Evolutionary conservation across 495 filamentous ascomycete species (phyloP), one percentile per base, ranked within the genome.

Genomic region (Aspergillus campestris): DNA sequence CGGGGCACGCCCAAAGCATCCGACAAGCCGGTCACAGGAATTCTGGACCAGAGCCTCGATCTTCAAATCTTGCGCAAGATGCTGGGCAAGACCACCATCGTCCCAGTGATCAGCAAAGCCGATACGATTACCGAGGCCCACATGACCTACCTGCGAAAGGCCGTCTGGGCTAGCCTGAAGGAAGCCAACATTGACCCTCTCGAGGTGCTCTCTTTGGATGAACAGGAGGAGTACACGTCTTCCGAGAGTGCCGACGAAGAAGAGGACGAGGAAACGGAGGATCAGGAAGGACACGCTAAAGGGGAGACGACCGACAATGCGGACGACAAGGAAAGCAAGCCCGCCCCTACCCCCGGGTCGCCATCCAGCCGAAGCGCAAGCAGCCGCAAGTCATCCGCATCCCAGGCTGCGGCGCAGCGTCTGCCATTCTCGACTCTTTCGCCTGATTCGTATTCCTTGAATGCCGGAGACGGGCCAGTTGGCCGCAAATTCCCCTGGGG

Each of bases 401-500:
- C 58, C 34, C 51, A 51, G 15, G 42, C 52, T 13, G 50, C 50
- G 57, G 47, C 56, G 44, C 61, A 64, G 28, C 71, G 73, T 51
- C 72, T 96, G 35, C 92, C 92, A 2, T 77, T 97, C 59, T 92
- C 88, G n/a, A 87, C 94, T 59, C 79, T 97, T 56, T 92, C 87
- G 28, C 92, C 92, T 1, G 92, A 98, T 57, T 78, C 81, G 29
- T 90, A 95, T 66, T 89, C 92, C 53, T 78, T 87, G 34, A 77
- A 74, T 13, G 73, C 81, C 34, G 58, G 56, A 4, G 64, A 72
- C 33, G 59, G 65, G 31, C 71, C 70, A 8, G 64, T 90, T 42
- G 92, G 90, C 12, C 81, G 92, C 41, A 82, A 80, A 38, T 98
- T 97, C 56, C 86, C 94, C 5, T 98, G 92, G 92, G 92, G 92